phyloP scores from a whole-genome alignment of 129 eudicot species.

The Flaveria bidentis region DNA sequence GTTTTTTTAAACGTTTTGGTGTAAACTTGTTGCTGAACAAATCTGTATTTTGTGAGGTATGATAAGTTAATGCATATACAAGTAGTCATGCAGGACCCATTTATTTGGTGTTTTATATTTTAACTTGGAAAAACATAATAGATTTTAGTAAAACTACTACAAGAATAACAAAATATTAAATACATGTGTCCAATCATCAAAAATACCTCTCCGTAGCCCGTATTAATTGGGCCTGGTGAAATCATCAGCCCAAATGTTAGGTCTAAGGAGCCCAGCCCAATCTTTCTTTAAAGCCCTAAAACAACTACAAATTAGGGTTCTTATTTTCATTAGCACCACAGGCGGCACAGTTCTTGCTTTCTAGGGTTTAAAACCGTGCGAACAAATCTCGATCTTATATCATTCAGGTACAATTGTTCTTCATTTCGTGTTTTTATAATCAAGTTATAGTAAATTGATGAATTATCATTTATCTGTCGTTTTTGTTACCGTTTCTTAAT shows the following conservation, averaged over 20 bases:
- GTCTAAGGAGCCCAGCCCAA: background rate
- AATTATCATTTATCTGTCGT: background rate
- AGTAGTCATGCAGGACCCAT: too few species aligned
- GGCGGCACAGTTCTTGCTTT: slow-evolving; percentile 22
- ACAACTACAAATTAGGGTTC: slow-evolving; percentile 26
- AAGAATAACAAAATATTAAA: too few species aligned
- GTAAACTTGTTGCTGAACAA: too few species aligned
- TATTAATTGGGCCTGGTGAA: too few species aligned
- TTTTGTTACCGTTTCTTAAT: background rate
- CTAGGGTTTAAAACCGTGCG: slow-evolving; percentile 2
- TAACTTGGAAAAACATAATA: too few species aligned
- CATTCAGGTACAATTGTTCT: slow-evolving; percentile 20
- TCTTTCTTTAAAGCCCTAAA: background rate
- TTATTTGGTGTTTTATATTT: too few species aligned
- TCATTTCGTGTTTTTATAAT: background rate
- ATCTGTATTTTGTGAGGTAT: too few species aligned
- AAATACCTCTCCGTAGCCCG: too few species aligned
- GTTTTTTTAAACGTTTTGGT: too few species aligned
- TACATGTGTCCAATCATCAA: too few species aligned
- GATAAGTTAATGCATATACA: too few species aligned
- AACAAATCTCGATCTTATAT: background rate
- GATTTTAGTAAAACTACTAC: too few species aligned
- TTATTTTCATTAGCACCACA: background rate
- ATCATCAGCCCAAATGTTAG: background rate
- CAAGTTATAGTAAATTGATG: background rate